A percentile compares a stretch with the other conserved stretches of the same genome.
Conservation (phyloP, 768 basidiomycete species). For the Russula lepida region DNA sequence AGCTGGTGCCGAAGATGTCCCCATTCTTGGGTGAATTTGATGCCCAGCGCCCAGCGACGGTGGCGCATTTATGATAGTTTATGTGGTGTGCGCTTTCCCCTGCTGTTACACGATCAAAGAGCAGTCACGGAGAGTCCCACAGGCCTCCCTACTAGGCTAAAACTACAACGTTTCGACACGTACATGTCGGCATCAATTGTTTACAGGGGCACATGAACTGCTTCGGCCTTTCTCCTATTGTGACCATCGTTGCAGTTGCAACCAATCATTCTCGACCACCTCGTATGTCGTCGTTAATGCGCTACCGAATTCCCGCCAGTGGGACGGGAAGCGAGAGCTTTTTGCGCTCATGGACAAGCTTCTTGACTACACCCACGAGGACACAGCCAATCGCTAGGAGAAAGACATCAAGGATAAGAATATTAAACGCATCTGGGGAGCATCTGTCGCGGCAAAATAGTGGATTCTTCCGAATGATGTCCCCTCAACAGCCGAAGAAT, state of each 20-base stretch:
- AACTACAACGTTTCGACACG: slow-evolving; percentile 43
- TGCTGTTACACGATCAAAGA: slow-evolving; percentile 28
- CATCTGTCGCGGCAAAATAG: slow-evolving; percentile 42
- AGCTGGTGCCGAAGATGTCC: slow-evolving; percentile 40
- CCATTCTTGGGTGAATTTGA: slow-evolving; percentile 39
- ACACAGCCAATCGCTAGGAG: slow-evolving; percentile 39
- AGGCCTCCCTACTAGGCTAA: slow-evolving; percentile 42
- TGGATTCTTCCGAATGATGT: slow-evolving; percentile 4
- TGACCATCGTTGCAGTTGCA: slow-evolving; percentile 42
- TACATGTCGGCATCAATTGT: not conserved
- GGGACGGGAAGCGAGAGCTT: slow-evolving; percentile 53
- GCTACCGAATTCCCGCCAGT: slow-evolving; percentile 49
- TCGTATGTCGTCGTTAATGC: slow-evolving; percentile 36
- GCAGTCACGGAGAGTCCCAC: slow-evolving; percentile 43
- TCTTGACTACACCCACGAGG: slow-evolving; percentile 34
- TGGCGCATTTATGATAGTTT: slow-evolving; percentile 47
- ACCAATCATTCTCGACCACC: slow-evolving; percentile 34
- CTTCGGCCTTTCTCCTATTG: slow-evolving; percentile 46
- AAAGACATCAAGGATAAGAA: slow-evolving; percentile 30
- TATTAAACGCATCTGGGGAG: slow-evolving; percentile 35
- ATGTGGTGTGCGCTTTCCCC: too few species aligned
- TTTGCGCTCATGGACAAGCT: slow-evolving; percentile 38
- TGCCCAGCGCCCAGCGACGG: slow-evolving; percentile 38
- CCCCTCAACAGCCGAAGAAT: not conserved
- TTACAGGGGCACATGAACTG: slow-evolving; percentile 42